phyloP scores from a whole-genome alignment of 164 flowering plant genomes.

The Warburgia ugandensis region DNA sequence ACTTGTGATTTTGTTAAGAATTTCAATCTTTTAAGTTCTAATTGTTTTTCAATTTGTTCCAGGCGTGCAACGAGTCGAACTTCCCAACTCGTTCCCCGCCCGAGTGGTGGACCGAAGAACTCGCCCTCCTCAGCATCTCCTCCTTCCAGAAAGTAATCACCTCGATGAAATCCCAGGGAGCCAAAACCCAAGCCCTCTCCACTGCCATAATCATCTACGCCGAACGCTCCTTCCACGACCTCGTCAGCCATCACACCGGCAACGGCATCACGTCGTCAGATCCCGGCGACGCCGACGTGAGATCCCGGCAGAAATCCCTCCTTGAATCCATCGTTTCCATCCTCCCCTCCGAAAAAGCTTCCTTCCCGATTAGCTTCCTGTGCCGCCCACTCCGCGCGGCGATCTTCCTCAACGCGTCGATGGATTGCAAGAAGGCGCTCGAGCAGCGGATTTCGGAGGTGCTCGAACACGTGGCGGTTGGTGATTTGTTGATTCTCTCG shows the following conservation, averaged over 20 bases:
- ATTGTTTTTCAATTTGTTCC: too few species aligned
- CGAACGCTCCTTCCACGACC: conserved; percentile 54
- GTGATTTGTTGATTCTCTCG: conserved; percentile 66
- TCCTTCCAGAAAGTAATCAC: conserved; percentile 42
- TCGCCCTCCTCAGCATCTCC: conserved; percentile 43
- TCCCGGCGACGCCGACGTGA: conserved; percentile 18
- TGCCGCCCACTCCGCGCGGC: conserved; percentile 79
- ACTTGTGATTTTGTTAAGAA: too few species aligned
- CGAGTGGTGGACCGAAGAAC: conserved; percentile 93
- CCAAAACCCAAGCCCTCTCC: conserved; percentile 49
- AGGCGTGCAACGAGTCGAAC: conserved; percentile 77
- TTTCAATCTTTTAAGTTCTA: too few species aligned
- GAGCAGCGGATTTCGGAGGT: conserved; percentile 63
- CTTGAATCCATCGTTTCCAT: conserved; percentile 56
- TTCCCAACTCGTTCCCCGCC: conserved; percentile 76
- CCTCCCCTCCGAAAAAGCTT: conserved; percentile 60
- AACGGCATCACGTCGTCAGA: conserved; percentile 21
- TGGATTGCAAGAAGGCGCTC: conserved; percentile 52
- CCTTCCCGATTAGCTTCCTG: conserved; percentile 62
- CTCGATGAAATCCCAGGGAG: conserved; percentile 57
- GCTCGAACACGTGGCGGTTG: conserved; percentile 71
- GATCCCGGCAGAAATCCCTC: too few species aligned
- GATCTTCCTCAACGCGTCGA: conserved; percentile 43
- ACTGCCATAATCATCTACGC: conserved; percentile 65
- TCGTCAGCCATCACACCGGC: conserved; percentile 63